A percentile compares a stretch with the other conserved stretches of the same genome.
Conservation (phyloP, 2,329 filamentous ascomycete species). For the Beauveria asiatica region DNA sequence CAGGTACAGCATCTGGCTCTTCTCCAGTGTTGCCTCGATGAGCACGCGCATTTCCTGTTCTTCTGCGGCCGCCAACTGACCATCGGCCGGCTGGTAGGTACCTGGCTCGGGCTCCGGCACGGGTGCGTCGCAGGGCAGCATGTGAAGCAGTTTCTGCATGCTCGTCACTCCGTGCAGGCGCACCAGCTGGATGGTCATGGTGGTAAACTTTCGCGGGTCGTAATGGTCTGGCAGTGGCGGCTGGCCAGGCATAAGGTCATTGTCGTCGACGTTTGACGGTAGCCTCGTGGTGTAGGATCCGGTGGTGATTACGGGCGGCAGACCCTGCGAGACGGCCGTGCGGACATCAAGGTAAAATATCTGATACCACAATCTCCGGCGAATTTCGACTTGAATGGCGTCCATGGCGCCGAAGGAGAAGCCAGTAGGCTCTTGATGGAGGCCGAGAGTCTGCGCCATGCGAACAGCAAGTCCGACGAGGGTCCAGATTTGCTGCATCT, state of each 20-base stretch:
- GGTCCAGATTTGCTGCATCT: not conserved
- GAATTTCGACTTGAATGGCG: not conserved
- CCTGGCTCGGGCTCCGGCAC: not conserved
- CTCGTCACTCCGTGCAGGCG: not conserved
- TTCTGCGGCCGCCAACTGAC: not conserved
- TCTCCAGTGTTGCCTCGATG: not conserved
- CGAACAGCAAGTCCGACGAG: not conserved
- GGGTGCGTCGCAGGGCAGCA: not conserved
- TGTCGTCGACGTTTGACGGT: not conserved
- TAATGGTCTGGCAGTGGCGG: not conserved
- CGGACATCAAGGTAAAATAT: not conserved
- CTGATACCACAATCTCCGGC: not conserved
- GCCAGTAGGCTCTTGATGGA: not conserved
- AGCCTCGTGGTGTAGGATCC: not conserved
- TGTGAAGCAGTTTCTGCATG: not conserved
- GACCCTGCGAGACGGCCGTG: not conserved
- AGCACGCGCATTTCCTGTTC: not conserved
- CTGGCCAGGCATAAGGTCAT: not conserved
- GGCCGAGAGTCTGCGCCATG: not conserved
- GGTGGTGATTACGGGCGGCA: not conserved
- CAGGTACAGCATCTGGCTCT: not conserved
- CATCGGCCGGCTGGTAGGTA: not conserved
- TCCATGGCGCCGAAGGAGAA: not conserved
- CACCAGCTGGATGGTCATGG: not conserved
- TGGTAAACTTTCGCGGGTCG: not conserved